Evolutionary conservation across 2,329 filamentous ascomycete species (phyloP), one percentile per base, ranked within the genome.

Genomic region (Sclerotinia minor): DNA sequence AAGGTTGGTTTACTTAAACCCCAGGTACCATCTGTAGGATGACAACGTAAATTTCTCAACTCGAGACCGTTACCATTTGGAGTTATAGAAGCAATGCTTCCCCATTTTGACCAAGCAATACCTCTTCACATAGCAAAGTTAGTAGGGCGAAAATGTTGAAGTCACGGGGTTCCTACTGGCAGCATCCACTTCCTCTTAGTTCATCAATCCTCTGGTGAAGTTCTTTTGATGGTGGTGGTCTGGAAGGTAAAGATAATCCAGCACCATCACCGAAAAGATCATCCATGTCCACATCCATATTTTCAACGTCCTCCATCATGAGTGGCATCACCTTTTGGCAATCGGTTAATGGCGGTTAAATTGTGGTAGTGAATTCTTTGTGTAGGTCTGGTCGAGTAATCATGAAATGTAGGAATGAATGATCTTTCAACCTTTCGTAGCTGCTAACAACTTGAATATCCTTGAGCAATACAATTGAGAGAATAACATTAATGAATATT

Each of bases 21-120:
- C 92, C 94, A 97, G 52, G 83, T 83, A 2, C 89, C 92, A 78
- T 90, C 85, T 17, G 87, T 83, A 0, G 88, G 84, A 72, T 88
- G 83, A 74, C 90, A 89, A 45, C 87, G 84, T 63, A 97, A 83
- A 76, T 92, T 89, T 69, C 89, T 87, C 57, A 96, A 83, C 75
- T 91, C 87, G 64, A 97, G 81, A 19, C 83, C 84, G 59, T 84
- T 84, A 38, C 91, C 90, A 78, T 94, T 90, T 21, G 86, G 80
- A 26, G 89, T 86, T 72, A 98, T 90, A 65, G 89, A 90, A 38
- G 94, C 94, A 72, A 98, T 92, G 69, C 89, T 92, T 54, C 94
- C 94, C 69, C 88, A 86, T 74, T 89, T 93, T 15, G 94, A 97
- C 94, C 94, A 98, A 41, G 91, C 88, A 65, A 97, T 85, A 71